Percentiles rank a stretch among this genome's conserved stretches.
phyloP scores from a whole-genome alignment of 257 asterid genomes.

The Solanum gandarillasii region DNA sequence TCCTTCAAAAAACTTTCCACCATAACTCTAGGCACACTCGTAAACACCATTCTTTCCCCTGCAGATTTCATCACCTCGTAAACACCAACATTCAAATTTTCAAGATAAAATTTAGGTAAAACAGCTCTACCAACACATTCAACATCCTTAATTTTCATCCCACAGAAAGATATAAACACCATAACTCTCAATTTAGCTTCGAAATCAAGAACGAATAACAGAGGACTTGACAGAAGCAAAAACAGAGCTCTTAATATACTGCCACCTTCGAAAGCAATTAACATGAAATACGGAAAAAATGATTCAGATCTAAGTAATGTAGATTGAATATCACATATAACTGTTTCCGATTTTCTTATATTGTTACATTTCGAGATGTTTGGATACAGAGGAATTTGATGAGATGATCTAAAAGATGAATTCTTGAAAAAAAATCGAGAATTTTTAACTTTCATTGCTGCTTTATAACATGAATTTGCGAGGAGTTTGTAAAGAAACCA shows the following conservation, averaged over 20 bases:
- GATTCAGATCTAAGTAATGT: constrained; percentile 40
- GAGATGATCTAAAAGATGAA: constrained; percentile 15
- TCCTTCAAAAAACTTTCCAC: constrained; percentile 70
- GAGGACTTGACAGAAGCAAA: constrained; percentile 50
- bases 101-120: constrained; percentile 74
- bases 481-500: constrained; percentile 52
- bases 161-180: constrained; percentile 79
- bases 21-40: constrained; percentile 71
- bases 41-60: constrained; percentile 34
- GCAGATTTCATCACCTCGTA: constrained; percentile 38
- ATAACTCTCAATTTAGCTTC: constrained; percentile 44
- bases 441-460: constrained; percentile 51
- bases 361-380: constrained; percentile 24
- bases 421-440: constrained; percentile 27
- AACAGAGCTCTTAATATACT: constrained; percentile 56
- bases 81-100: constrained; percentile 38
- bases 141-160: constrained; percentile 42
- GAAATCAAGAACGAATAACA: constrained; percentile 24
- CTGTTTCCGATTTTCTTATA: constrained; percentile 27
- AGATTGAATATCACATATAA: constrained; percentile 53
- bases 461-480: constrained; percentile 51
- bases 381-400: constrained; percentile 23
- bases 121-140: constrained; percentile 62
- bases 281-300: constrained; percentile 89
- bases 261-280: constrained; percentile 89